These are phyloP conservation scores for Atkinsonella hypoxylon DNA, from an alignment of 2,329 filamentous ascomycete species.

Conservation along the genomic window DNA sequence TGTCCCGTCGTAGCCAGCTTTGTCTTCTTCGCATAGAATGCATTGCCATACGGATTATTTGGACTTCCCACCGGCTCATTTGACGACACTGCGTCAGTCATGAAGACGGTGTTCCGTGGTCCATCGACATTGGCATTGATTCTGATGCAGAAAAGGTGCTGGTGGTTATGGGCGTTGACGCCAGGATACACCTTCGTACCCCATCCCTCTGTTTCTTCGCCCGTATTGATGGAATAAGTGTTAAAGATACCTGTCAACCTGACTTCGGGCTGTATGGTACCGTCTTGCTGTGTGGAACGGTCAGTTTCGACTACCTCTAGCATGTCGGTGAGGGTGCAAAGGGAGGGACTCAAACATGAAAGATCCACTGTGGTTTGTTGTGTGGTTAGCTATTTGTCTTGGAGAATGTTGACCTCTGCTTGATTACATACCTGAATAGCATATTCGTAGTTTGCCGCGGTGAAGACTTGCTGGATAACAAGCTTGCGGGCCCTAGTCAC, in stretches of 20 bases:
- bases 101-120: slow-evolving; percentile 71
- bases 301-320: slow-evolving; percentile 8
- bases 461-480: slow-evolving; percentile 84
- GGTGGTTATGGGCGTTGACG: slow-evolving; percentile 92
- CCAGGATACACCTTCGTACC: slow-evolving; percentile 81
- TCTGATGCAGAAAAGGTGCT: slow-evolving; percentile 87
- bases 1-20: slow-evolving; percentile 60
- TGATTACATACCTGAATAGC: slow-evolving; percentile 27
- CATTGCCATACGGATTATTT: slow-evolving; percentile 84
- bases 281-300: slow-evolving; percentile 49
- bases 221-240: slow-evolving; percentile 71
- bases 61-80: slow-evolving; percentile 64
- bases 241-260: slow-evolving; percentile 88
- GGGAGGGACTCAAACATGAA: slow-evolving; percentile 38
- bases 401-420: not conserved
- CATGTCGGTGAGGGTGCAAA: too few relatives aligned
- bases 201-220: slow-evolving; percentile 76
- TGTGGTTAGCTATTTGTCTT: slow-evolving; percentile 27
- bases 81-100: slow-evolving; percentile 62
- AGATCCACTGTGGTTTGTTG: slow-evolving; percentile 59
- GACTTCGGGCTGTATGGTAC: slow-evolving; percentile 83
- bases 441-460: slow-evolving; percentile 93
- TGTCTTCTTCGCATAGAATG: slow-evolving; percentile 76
- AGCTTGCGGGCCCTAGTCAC: slow-evolving; percentile 49
- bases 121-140: slow-evolving; percentile 83